phyloP scores from a whole-genome alignment of 148 eudicot species.

The Salicornia ramosissima region DNA sequence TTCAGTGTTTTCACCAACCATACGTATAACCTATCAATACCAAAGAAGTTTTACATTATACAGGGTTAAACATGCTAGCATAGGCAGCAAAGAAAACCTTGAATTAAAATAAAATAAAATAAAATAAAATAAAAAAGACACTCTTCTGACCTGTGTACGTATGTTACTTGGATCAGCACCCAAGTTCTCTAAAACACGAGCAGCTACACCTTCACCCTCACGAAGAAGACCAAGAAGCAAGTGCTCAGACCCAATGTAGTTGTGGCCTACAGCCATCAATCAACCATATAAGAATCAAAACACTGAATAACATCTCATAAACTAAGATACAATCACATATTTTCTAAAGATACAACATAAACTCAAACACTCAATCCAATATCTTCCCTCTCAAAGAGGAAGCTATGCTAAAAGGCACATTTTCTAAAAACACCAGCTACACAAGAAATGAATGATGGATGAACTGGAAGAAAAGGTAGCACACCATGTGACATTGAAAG shows the following conservation, averaged over 20 bases:
- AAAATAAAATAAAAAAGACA: background rate
- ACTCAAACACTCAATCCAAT: background rate
- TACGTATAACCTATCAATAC: slow-evolving; percentile 60
- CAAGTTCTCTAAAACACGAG: slow-evolving; percentile 78
- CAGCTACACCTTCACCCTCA: slow-evolving; percentile 97
- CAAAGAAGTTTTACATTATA: background rate
- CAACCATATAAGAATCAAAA: slow-evolving; percentile 1
- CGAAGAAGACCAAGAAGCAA: slow-evolving; percentile 90
- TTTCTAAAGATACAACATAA: background rate
- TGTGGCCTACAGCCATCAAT: slow-evolving; percentile 39
- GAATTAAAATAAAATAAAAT: background rate
- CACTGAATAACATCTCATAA: background rate
- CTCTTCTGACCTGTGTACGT: slow-evolving; percentile 61
- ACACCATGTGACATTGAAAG: background rate
- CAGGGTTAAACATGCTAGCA: slow-evolving; percentile 2
- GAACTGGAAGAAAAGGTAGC: background rate
- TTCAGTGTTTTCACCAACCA: slow-evolving; percentile 87
- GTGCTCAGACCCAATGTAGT: slow-evolving; percentile 91
- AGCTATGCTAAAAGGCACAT: background rate
- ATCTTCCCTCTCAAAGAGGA: background rate
- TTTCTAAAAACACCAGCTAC: background rate
- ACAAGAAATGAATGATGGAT: background rate
- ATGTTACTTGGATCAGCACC: slow-evolving; percentile 88
- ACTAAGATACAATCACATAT: background rate
- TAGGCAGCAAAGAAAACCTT: background rate